Evolutionary conservation across 1,284 basidiomycete species (phyloP).

Genomic region (Ceratobasidium sp.): DNA sequence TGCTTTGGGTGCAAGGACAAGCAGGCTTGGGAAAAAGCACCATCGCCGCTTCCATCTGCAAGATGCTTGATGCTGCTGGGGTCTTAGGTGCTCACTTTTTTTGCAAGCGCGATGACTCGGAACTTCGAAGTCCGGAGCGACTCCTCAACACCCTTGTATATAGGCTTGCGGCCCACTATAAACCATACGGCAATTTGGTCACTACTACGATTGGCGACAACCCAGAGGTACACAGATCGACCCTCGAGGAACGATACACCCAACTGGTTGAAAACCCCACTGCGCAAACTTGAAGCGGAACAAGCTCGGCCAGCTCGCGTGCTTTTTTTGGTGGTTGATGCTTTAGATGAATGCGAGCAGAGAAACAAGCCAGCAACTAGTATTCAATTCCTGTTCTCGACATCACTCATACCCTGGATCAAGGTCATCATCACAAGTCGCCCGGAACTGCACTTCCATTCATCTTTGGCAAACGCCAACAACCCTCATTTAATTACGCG

Average conservation of each 20-base stretch:
- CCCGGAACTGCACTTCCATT: slow-evolving; percentile 14
- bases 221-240: not conserved
- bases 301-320: not conserved
- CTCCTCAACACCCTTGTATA: not conserved
- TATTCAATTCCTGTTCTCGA: too few species aligned
- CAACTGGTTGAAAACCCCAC: not conserved
- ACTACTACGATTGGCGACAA: not conserved
- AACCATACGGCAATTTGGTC: not conserved
- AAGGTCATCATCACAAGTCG: slow-evolving; percentile 37
- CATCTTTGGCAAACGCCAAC: not conserved
- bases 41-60: not conserved
- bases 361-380: too few species aligned
- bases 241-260: not conserved
- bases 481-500: not conserved
- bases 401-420: slow-evolving; percentile 1
- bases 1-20: slow-evolving; percentile 2
- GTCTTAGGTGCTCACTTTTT: not conserved
- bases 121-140: not conserved
- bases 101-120: not conserved
- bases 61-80: not conserved
- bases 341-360: slow-evolving; percentile 18
- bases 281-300: not conserved
- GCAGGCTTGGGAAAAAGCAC: slow-evolving; percentile 1
- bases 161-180: not conserved
- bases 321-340: not conserved